Evolutionary conservation across 345 rosid species (phyloP), one percentile per base, ranked within the genome.

Genomic region (Acer campestre): DNA sequence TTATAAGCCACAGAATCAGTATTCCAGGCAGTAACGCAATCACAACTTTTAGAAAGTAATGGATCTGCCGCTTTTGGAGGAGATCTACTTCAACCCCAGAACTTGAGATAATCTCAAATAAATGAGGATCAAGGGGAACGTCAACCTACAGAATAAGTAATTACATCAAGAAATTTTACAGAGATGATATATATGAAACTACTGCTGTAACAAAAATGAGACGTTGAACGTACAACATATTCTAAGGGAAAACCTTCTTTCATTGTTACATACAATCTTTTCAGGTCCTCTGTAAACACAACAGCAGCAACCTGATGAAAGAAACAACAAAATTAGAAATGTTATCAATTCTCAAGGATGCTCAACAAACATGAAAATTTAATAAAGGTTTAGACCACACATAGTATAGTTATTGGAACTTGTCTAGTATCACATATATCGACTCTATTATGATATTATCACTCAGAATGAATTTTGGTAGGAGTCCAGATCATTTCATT

Each of bases 41-140:
- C 69, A 89, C 80, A 67, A 93, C 94, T 93, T 95, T 93, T 84
- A 93, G 69, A 80, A 95, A 90, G 82, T 95, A 93, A 88, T 95
- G 98, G 75, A 90, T 88, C 87, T 95, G 98, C 78, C 80, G 87
- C 83, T 84, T 95, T 85, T 95, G 98, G 85, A 95, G 94, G 74
- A 95, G 97, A 85, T 95, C 98, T 49, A 95, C 95, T 85, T 95
- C 98, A 67, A 85, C 97, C 80, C 93, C 98, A 16, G 97, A 90
- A 84, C 90, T 89, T 78, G 95, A 84, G 72, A 95, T 90, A 27
- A 79, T 81, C 86, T 95, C 98, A 80, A 93, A 95, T 84, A 95
- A 86, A 89, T 88, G 86, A 10, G 98, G 98, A 85, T 95, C 97
- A 68, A 92, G 91, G 53, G 98, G 98, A 80, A 95, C 89, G 82